phyloP scores from a whole-genome alignment of 352 stramenopile genomes.

The Phytophthora niederhauseri region DNA sequence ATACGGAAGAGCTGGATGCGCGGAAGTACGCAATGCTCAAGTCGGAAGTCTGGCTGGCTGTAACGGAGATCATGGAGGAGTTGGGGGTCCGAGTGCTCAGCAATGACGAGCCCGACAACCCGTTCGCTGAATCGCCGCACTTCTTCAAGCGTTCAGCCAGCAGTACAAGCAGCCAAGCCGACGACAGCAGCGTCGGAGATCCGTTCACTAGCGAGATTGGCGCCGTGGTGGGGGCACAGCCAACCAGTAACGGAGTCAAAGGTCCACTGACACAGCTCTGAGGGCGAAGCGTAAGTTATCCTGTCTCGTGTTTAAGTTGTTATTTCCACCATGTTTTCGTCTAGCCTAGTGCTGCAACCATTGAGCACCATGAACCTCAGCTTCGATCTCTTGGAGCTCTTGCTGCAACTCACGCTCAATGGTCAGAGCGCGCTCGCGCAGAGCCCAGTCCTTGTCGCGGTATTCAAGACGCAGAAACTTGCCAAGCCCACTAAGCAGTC shows the following conservation, averaged over 20 bases:
- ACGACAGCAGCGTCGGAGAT: constrained; percentile 37
- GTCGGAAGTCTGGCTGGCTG: constrained; percentile 87
- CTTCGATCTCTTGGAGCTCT: constrained; percentile 57
- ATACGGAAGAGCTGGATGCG: constrained; percentile 85
- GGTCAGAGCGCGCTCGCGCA: constrained; percentile 56
- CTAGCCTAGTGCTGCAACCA: constrained; percentile 34
- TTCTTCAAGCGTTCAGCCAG: constrained; percentile 32
- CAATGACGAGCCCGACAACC: constrained; percentile 37
- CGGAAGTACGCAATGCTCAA: constrained; percentile 91
- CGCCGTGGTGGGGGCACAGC: constrained; percentile 50
- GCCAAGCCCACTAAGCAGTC: constrained; percentile 54
- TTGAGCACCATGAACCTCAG: constrained; percentile 38
- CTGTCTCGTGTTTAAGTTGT: not conserved
- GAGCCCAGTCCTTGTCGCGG: constrained; percentile 39
- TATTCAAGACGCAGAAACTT: constrained; percentile 74
- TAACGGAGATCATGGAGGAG: constrained; percentile 92
- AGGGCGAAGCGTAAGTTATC: constrained; percentile 12
- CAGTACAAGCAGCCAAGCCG: constrained; percentile 19
- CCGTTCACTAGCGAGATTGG: constrained; percentile 71
- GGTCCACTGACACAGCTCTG: constrained; percentile 54
- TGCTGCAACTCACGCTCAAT: constrained; percentile 74
- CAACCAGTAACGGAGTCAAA: constrained; percentile 27
- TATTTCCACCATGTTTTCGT: not conserved
- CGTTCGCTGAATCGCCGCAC: constrained; percentile 48
- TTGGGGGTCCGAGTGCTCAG: constrained; percentile 67